phyloP scores from a whole-genome alignment of 176 grass and related monocot species.

The Carex scoparia region DNA sequence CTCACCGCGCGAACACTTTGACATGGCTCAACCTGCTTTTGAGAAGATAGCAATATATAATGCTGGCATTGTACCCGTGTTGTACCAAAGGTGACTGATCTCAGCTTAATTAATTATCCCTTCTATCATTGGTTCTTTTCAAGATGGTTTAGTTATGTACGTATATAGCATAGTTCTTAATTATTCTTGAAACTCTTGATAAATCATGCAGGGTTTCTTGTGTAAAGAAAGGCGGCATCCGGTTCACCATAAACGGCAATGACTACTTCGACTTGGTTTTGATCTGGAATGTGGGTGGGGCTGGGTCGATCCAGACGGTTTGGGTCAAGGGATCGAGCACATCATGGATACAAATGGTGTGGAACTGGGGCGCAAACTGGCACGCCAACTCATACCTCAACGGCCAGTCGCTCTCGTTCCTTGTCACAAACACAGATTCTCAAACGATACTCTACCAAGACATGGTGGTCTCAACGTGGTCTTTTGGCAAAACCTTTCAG shows the following conservation, averaged over 20 bases:
- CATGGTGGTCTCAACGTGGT: slow-evolving; percentile 33
- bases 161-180: neutral
- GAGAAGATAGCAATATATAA: slow-evolving; percentile 37
- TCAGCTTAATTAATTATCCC: neutral
- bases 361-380: slow-evolving; percentile 66
- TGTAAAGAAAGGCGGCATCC: slow-evolving; percentile 39
- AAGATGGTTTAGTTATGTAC: neutral
- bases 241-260: slow-evolving; percentile 35
- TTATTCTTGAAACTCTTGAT: neutral
- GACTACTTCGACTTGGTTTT: slow-evolving; percentile 41
- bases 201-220: slow-evolving; percentile 34
- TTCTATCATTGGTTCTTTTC: neutral
- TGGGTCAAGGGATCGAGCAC: slow-evolving; percentile 45
- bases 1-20: slow-evolving; percentile 43
- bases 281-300: slow-evolving; percentile 46
- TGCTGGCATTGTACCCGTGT: slow-evolving; percentile 53
- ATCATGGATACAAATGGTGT: slow-evolving; percentile 30
- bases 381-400: slow-evolving; percentile 28
- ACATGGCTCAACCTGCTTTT: slow-evolving; percentile 47
- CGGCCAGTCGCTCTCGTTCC: slow-evolving; percentile 47
- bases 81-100: slow-evolving; percentile 28
- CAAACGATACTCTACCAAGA: slow-evolving; percentile 27
- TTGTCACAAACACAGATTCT: slow-evolving; percentile 40
- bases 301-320: slow-evolving; percentile 34
- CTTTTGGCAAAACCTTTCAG: slow-evolving; percentile 38